Evolutionary conservation across 306 rosid species (phyloP), one percentile per base, ranked within the genome.

Genomic region (Lathyrus oleraceus): DNA sequence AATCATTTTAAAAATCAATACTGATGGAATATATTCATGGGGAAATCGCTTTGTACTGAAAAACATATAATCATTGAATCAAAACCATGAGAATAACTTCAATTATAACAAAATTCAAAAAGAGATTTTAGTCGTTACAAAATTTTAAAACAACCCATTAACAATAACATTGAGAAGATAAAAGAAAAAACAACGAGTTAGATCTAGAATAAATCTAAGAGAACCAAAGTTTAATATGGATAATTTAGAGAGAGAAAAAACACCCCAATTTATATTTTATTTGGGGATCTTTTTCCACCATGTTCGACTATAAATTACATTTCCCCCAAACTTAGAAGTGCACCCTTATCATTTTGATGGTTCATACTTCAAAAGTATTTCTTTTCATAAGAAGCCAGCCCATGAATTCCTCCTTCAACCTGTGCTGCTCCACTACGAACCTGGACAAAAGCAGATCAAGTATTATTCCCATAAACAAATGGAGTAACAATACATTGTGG

Each of bases 381-480:
- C 95, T 94, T 94, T 77, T 85, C 95, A 35, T 87, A 88, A 39
- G 99, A 86, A 79, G 87, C 87, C 67, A 94, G 77, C 57, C 96
- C 97, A 81, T 91, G 97, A 65, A 94, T 12, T 47, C 96, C 97
- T 69, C 99, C 99, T 86, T 93, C 97, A 54, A 88, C 88, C 81
- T 94, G 99, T 44, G 97, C 97, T 62, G 97, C 99, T 72, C 99
- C 99, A 0, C 84, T 73, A 59, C 99, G 88, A 17, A 89, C 96
- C 97, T 94, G 84, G 32, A 58, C n/a, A 72, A 15, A 15, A 71
- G 40, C 78, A 74, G 3, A 51, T 51, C 38, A 75, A 51, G 63
- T 71, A 23, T 45, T 62, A 63, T 62, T 57, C 39, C 17, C 5
- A 72, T 19, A 27, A n/a, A n/a, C n/a, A n/a, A n/a, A n/a, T n/a